These are phyloP conservation scores for Cyberlindnera saturnus DNA, from an alignment of 805 yeast species.

Conservation along the genomic window DNA sequence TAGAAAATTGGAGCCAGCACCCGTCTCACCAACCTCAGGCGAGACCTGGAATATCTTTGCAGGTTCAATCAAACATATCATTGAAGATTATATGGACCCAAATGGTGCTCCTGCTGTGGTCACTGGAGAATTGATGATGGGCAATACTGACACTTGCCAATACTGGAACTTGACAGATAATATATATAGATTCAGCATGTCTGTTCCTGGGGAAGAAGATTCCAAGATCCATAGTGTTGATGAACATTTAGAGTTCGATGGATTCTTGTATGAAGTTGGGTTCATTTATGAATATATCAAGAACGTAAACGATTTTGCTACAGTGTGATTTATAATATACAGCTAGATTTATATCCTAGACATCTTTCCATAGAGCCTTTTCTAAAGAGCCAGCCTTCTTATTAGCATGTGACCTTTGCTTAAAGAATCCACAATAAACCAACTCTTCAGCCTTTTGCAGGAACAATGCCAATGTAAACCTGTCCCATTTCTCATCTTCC, in stretches of 20 bases:
- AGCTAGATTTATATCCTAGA: constrained; percentile 24
- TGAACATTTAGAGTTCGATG: constrained; percentile 43
- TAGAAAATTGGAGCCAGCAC: constrained; percentile 41
- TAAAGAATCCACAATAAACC: constrained; percentile 60
- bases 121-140: constrained; percentile 58
- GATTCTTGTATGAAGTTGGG: constrained; percentile 49
- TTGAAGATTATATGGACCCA: constrained; percentile 46
- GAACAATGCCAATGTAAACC: constrained; percentile 63
- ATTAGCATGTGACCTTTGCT: constrained; percentile 32
- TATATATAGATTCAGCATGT: constrained; percentile 43
- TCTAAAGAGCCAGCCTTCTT: constrained; percentile 62
- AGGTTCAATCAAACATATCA: constrained; percentile 55
- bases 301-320: constrained; percentile 29
- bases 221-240: constrained; percentile 48
- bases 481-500: constrained; percentile 50
- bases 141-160: constrained; percentile 64
- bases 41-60: constrained; percentile 49
- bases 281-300: constrained; percentile 45
- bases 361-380: constrained; percentile 65
- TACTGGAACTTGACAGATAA: constrained; percentile 58
- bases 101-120: constrained; percentile 45
- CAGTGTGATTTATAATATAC: neutral
- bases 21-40: constrained; percentile 39
- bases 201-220: constrained; percentile 20
- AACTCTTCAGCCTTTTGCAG: constrained; percentile 69